phyloP scores from a whole-genome alignment of 495 filamentous ascomycete species.

The Penicillium soppii region DNA sequence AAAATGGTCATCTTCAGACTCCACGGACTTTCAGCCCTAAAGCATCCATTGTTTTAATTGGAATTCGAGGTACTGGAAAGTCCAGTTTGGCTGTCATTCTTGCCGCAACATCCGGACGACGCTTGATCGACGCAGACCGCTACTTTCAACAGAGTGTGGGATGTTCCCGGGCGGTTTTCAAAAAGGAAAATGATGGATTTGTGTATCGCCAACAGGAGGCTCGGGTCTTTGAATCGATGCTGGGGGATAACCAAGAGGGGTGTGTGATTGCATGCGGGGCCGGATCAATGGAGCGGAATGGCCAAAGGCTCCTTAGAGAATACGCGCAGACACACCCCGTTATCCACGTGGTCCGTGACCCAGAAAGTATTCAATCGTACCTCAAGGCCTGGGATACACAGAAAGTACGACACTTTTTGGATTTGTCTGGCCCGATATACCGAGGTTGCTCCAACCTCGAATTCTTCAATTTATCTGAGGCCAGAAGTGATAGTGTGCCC shows the following conservation, averaged over 20 bases:
- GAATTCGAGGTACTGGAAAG: conserved; percentile 74
- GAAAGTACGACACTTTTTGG: conserved; percentile 53
- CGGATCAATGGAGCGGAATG: conserved; percentile 51
- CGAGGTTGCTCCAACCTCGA: conserved; percentile 70
- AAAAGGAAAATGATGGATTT: conserved; percentile 57
- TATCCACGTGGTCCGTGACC: conserved; percentile 68
- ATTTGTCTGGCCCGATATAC: conserved; percentile 53
- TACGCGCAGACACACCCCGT: conserved; percentile 63
- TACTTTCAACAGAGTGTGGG: conserved; percentile 69
- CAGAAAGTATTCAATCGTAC: conserved; percentile 60
- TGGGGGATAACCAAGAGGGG: conserved; percentile 58
- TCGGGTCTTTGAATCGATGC: conserved; percentile 61
- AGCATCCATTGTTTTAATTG: conserved; percentile 72
- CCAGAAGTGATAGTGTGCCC: conserved; percentile 18
- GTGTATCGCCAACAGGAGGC: conserved; percentile 62
- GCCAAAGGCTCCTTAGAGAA: conserved; percentile 40
- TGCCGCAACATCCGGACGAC: conserved; percentile 66
- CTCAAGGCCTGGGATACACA: conserved; percentile 57
- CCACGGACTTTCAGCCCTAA: conserved; percentile 52
- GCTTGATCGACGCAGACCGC: conserved; percentile 69
- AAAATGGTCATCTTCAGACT: conserved; percentile 25
- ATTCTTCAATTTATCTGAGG: conserved; percentile 67
- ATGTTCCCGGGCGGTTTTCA: conserved; percentile 57
- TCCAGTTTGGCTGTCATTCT: conserved; percentile 75
- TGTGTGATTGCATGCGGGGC: conserved; percentile 70